Base-by-base conservation (phyloP, 1,284 basidiomycete species). In the Pseudozyma thailandica region DNA sequence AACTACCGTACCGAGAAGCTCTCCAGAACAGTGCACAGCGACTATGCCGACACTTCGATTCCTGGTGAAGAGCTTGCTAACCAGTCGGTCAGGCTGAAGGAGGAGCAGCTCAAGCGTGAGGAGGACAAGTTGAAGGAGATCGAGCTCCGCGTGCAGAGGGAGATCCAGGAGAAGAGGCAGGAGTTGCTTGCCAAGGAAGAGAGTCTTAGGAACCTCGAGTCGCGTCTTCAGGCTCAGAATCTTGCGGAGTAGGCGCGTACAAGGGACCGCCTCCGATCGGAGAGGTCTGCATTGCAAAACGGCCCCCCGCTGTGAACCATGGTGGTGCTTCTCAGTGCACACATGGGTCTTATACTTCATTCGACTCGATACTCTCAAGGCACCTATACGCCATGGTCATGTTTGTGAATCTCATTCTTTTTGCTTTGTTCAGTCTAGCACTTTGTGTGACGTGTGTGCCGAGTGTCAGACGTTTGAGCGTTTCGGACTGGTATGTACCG, bases 1-100 rank as follows among this genome's bases (percentile, higher is more conserved):
- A 95, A 94, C 52, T 96, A 96, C 85, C 93, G 96, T 88, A 97
- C 94, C 20, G 95, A 98, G 88, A 98, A 97, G 83, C 87, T 99
- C 23, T 97, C 94, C 20, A 88, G 93, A 80, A 94, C 91, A 10
- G 93, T 97, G 48, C 89, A 93, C 78, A 82, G 90, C n/a, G 92
- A 92, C 76, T 78, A 77, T 38, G 74, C 74, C n/a, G 82, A 79
- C 43, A 71, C 60, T 28, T 59, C 80, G 63, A 44, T 81, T 51
- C 81, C 72, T 90, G 91, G 78, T 10, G 94, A 98, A 83, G 96
- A 98, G 82, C 89, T 98, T 76, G 94, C 94, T 16, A 95, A 91
- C 70, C 95, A 97, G 85, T 93, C 91, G 55, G 94, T 97, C 50
- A 91, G 94, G 64, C 89, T 98, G 85, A 98, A 97, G 87, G 95